phyloP scores from a whole-genome alignment of 1,284 basidiomycete species.

The Trichosporon sp. region DNA sequence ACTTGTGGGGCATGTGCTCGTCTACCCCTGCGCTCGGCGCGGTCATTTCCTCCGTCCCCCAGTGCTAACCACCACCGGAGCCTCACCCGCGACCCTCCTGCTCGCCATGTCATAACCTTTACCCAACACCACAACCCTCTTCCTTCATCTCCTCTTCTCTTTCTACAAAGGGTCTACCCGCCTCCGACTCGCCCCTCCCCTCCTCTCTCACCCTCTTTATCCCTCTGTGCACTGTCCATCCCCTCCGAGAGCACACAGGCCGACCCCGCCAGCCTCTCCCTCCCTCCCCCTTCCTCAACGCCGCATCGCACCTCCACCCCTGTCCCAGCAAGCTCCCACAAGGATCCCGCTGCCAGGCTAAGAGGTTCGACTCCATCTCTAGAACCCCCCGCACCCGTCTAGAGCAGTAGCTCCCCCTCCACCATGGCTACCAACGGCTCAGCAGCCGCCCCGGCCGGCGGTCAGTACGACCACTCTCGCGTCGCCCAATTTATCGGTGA shows the following conservation, averaged over 20 bases:
- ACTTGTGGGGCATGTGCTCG: conserved; percentile 7
- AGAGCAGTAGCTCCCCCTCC: neutral
- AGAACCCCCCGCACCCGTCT: neutral
- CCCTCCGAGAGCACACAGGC: neutral
- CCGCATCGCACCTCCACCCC: neutral
- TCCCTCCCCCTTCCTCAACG: neutral
- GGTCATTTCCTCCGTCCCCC: conserved; percentile 5
- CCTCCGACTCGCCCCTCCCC: neutral
- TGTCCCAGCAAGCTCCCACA: neutral
- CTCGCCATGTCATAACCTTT: conserved; percentile 2
- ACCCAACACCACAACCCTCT: neutral
- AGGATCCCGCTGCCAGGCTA: neutral
- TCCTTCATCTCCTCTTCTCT: neutral
- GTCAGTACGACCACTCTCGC: conserved; percentile 55
- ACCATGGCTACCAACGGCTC: conserved; percentile 31
- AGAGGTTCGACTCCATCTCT: conserved; percentile 1
- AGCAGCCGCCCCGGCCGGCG: conserved; percentile 23
- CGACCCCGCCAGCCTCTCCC: neutral
- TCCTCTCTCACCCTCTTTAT: neutral
- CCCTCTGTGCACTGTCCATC: neutral
- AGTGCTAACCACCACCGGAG: no score
- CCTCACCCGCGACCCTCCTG: neutral
- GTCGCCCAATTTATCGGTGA: conserved; percentile 77
- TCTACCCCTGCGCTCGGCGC: neutral
- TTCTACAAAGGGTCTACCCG: neutral